Conservation (phyloP, 2,329 filamentous ascomycete genomes). For the Sclerotinia minor region DNA sequence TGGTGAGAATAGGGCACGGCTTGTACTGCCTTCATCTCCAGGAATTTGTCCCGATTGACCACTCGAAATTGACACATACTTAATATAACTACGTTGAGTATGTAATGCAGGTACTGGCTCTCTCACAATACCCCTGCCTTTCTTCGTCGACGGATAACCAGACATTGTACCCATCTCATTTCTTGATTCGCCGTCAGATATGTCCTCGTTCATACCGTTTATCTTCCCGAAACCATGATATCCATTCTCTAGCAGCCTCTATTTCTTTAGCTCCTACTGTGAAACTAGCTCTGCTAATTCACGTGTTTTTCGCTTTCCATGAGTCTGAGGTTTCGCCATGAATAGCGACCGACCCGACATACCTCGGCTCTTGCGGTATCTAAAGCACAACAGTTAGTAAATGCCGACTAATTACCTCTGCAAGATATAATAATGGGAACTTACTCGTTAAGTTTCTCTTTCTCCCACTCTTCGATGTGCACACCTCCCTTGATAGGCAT, state of each 20-base stretch:
- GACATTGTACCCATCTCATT: not conserved
- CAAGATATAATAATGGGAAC: not conserved
- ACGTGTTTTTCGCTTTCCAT: not conserved
- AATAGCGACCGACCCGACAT: not conserved
- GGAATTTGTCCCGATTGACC: not conserved
- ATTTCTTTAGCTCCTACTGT: not conserved
- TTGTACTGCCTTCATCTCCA: not conserved
- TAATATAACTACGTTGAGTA: not conserved
- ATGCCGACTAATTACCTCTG: not conserved
- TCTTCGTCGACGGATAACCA: too few relatives aligned
- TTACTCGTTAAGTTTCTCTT: not conserved
- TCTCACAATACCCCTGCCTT: too few relatives aligned
- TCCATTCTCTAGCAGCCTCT: not conserved
- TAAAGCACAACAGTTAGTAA: not conserved
- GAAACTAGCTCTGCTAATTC: not conserved
- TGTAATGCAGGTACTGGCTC: not conserved
- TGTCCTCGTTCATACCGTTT: too few relatives aligned
- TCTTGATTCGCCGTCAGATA: fast-evolving
- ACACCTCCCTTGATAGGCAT: not conserved
- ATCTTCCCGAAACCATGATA: not conserved
- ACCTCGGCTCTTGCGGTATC: not conserved
- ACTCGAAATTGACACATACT: not conserved
- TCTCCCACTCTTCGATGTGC: not conserved
- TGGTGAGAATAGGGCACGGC: not conserved
- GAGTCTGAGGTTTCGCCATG: not conserved